Conservation (phyloP, 169 alveolate genomes). For the Eimeria falciformis region DNA sequence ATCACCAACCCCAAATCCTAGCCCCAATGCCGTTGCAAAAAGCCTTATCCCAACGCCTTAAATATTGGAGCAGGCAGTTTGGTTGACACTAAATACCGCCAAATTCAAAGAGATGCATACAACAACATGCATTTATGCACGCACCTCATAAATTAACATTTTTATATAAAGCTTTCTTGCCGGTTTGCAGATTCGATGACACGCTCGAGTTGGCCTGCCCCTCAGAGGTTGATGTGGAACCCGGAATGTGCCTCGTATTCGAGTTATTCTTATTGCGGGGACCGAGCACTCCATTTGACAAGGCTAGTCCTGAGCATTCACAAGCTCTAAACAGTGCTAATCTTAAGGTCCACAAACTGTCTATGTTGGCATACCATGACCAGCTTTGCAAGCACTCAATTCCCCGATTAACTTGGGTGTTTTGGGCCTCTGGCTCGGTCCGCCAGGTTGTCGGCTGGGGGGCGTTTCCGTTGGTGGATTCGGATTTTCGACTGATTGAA, state of each 20-base stretch:
- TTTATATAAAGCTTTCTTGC: too few relatives aligned
- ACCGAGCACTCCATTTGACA: slow-evolving; percentile 80
- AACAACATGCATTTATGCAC: not conserved
- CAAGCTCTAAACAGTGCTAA: not conserved
- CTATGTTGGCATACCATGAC: not conserved
- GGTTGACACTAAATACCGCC: too few relatives aligned
- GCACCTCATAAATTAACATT: not conserved
- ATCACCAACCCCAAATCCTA: not conserved
- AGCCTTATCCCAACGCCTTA: too few relatives aligned
- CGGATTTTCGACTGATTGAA: slow-evolving; percentile 82
- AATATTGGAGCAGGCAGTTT: too few relatives aligned
- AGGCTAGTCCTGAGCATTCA: slow-evolving; percentile 34
- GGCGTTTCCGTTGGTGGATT: slow-evolving; percentile 84
- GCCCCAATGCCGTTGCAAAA: too few relatives aligned
- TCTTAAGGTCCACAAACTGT: not conserved
- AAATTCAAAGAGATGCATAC: not conserved
- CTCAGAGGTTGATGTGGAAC: slow-evolving; percentile 79
- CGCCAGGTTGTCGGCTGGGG: slow-evolving; percentile 81
- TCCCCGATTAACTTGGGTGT: not conserved
- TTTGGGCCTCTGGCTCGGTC: slow-evolving; percentile 3
- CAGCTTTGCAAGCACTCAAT: not conserved
- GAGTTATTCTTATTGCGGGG: slow-evolving; percentile 82
- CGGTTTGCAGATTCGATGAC: slow-evolving; percentile 75
- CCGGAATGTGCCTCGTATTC: slow-evolving; percentile 83
- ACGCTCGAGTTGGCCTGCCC: slow-evolving; percentile 81